Evolutionary conservation across 306 rosid species (phyloP).

Genomic region (Herpetospermum pedunculosum): DNA sequence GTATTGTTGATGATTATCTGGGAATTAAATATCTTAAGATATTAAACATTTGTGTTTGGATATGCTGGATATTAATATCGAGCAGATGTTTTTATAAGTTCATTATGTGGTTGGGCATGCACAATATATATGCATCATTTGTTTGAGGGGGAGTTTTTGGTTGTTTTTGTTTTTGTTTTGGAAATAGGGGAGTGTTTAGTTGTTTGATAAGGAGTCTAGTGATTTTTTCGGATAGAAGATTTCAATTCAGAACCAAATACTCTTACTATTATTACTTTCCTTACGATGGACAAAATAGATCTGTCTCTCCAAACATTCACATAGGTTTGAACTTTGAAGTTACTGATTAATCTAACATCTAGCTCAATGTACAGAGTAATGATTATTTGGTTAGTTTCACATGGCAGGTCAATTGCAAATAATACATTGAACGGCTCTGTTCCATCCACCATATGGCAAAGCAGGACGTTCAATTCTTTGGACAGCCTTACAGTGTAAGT

Average conservation of each 20-base stretch:
- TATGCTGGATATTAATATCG: not conserved
- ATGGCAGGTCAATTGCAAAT: slow-evolving; percentile 76
- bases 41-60: too few relatives aligned
- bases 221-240: not conserved
- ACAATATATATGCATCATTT: not conserved
- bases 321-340: not conserved
- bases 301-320: not conserved
- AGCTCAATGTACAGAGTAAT: not conserved
- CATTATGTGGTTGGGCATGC: not conserved
- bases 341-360: not conserved
- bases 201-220: not conserved
- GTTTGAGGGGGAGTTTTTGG: not conserved
- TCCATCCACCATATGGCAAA: slow-evolving; percentile 61
- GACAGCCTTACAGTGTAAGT: slow-evolving; percentile 53
- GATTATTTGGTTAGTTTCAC: slow-evolving; percentile 11
- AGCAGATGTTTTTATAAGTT: not conserved
- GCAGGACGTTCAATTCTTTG: slow-evolving; percentile 23
- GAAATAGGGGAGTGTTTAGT: too few relatives aligned
- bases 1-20: too few relatives aligned
- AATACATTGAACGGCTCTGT: slow-evolving; percentile 52
- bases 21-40: not conserved
- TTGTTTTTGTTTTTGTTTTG: not conserved
- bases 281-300: not conserved
- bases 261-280: not conserved
- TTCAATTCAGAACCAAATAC: not conserved